A percentile compares a stretch with the other conserved stretches of the same genome.
These are phyloP conservation scores for Ambrosiella cleistominuta DNA, from an alignment of 2,329 filamentous ascomycete species.

Conservation along the genomic window DNA sequence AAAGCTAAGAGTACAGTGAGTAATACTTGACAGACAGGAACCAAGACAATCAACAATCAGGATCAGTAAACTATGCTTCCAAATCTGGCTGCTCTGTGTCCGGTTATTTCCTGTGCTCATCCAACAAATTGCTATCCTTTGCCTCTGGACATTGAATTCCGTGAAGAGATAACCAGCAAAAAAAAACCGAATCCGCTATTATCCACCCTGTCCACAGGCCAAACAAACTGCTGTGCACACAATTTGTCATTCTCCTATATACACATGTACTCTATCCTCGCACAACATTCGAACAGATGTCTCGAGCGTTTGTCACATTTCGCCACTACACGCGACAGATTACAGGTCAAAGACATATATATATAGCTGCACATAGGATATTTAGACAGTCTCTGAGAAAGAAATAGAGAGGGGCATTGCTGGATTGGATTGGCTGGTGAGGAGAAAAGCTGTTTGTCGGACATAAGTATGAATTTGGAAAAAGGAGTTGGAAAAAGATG, in stretches of 20 bases:
- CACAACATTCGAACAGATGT: not conserved
- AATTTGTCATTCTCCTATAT: not conserved
- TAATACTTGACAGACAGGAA: too few species aligned
- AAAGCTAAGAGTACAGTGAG: too few species aligned
- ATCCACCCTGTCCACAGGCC: too few species aligned
- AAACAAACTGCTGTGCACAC: not conserved
- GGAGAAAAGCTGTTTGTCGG: not conserved
- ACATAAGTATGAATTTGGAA: not conserved
- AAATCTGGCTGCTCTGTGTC: too few species aligned
- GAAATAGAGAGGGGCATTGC: not conserved
- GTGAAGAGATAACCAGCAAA: too few species aligned
- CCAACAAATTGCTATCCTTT: too few species aligned
- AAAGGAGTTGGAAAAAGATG: not conserved
- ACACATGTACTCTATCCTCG: not conserved
- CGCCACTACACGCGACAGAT: not conserved
- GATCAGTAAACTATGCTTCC: too few species aligned
- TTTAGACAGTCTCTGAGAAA: not conserved
- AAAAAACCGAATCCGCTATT: too few species aligned
- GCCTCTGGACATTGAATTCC: too few species aligned
- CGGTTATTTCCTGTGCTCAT: too few species aligned
- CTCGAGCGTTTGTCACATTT: not conserved
- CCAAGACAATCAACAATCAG: too few species aligned
- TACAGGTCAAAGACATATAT: too few species aligned
- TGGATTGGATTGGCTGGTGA: not conserved
- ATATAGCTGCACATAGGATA: not conserved